Percentiles rank a stretch among this genome's conserved stretches.
These are phyloP conservation scores for Epithemia pelagica DNA, from an alignment of 108 stramenopile species.

Conservation along the genomic window DNA sequence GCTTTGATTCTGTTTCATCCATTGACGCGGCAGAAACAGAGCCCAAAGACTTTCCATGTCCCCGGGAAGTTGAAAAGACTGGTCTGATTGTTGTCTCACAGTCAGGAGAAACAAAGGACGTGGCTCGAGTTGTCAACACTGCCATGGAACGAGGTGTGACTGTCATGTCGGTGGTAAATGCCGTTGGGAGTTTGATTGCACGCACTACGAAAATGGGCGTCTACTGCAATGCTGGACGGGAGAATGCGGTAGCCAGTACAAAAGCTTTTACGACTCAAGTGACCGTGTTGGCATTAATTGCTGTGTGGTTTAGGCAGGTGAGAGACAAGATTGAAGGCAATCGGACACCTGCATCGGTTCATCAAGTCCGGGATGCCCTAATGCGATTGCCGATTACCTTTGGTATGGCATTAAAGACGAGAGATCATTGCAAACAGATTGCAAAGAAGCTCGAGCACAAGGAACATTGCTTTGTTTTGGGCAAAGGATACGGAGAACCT, in stretches of 20 bases:
- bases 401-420: slow-evolving; percentile 92
- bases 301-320: slow-evolving; percentile 92
- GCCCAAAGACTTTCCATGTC: slow-evolving; percentile 73
- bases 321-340: slow-evolving; percentile 64
- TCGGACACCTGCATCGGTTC: slow-evolving; percentile 36
- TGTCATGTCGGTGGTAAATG: slow-evolving; percentile 91
- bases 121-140: slow-evolving; percentile 76
- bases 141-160: slow-evolving; percentile 86
- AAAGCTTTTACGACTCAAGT: slow-evolving; percentile 99
- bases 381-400: slow-evolving; percentile 96
- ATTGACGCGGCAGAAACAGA: slow-evolving; percentile 93
- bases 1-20: slow-evolving; percentile 81
- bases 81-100: slow-evolving; percentile 95
- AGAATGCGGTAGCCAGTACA: slow-evolving; percentile 99
- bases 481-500: slow-evolving; percentile 94
- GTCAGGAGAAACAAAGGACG: slow-evolving; percentile 98
- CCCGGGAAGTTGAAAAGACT: slow-evolving; percentile 30
- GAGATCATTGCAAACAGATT: slow-evolving; percentile 75
- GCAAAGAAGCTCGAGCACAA: slow-evolving; percentile 81
- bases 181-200: slow-evolving; percentile 96
- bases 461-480: slow-evolving; percentile 94
- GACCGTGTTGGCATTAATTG: slow-evolving; percentile 93
- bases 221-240: slow-evolving; percentile 98
- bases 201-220: slow-evolving; percentile 94
- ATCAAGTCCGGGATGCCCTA: slow-evolving; percentile 75